Conservation (phyloP, 31 red algal genomes). For the Endocladia muricata region DNA sequence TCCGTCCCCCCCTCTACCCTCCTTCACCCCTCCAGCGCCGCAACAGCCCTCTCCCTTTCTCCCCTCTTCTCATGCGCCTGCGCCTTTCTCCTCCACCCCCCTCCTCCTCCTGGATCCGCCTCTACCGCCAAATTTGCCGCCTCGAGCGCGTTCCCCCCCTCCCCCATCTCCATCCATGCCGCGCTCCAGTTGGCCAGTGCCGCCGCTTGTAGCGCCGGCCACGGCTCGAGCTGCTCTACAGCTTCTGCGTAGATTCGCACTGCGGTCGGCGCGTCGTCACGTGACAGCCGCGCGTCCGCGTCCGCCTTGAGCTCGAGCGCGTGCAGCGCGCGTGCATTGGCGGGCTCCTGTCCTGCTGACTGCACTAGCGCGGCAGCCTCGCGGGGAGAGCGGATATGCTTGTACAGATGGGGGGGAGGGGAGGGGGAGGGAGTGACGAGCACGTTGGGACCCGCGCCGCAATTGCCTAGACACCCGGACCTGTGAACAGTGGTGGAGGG, state of each 20-base stretch:
- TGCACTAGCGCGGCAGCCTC: neutral
- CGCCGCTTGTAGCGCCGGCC: neutral
- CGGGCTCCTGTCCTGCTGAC: neutral
- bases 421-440: neutral
- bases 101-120: neutral
- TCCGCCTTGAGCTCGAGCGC: neutral
- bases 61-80: neutral
- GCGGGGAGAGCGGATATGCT: neutral
- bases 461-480: constrained; percentile 12
- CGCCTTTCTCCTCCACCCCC: constrained; percentile 3
- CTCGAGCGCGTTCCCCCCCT: neutral
- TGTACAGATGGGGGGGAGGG: neutral
- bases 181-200: neutral
- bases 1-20: neutral
- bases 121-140: constrained; percentile 1
- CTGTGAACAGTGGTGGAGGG: neutral
- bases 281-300: neutral
- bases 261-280: neutral
- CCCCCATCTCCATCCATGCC: neutral
- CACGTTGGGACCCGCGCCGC: constrained; percentile 14
- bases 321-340: neutral
- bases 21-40: neutral
- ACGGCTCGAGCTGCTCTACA: neutral
- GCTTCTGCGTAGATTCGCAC: neutral
- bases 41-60: constrained; percentile 4